Conservation (phyloP, 305 asterid genomes). For the Coffea humblotiana region DNA sequence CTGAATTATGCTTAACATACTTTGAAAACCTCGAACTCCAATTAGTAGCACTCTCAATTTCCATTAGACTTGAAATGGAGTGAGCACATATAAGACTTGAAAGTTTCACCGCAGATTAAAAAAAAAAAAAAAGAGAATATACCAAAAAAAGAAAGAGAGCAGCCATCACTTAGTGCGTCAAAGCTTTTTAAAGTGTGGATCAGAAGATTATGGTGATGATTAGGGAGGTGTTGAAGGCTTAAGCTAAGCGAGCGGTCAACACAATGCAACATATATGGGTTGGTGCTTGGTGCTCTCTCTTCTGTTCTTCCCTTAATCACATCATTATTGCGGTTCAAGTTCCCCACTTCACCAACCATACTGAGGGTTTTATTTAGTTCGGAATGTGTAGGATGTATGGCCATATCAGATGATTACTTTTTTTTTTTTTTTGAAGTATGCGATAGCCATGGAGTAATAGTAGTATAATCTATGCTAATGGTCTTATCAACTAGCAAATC, state of each 20-base stretch:
- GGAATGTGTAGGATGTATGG: background rate
- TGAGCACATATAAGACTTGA: background rate
- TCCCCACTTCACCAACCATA: conserved; percentile 55
- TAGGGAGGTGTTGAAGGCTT: conserved; percentile 28
- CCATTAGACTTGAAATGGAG: background rate
- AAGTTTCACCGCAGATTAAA: background rate
- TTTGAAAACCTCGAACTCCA: background rate
- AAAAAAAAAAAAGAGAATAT: background rate
- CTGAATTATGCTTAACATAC: background rate
- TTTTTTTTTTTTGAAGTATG: background rate
- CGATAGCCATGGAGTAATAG: background rate
- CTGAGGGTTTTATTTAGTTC: background rate
- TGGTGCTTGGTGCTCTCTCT: conserved; percentile 26
- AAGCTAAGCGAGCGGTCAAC: conserved; percentile 35
- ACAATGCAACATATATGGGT: conserved; percentile 9
- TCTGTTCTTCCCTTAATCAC: conserved; percentile 18
- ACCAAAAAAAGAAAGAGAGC: background rate
- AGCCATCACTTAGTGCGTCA: conserved; percentile 17
- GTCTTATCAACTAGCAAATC: conserved; percentile 12
- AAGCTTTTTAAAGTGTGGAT: conserved; percentile 22
- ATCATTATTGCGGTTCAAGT: conserved; percentile 35
- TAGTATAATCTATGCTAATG: background rate
- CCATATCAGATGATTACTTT: too few relatives aligned
- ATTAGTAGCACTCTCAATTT: conserved; percentile 16
- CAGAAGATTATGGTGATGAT: conserved; percentile 54